phyloP scores from a whole-genome alignment of 306 rosid species.

The Fragaria ananassa region DNA sequence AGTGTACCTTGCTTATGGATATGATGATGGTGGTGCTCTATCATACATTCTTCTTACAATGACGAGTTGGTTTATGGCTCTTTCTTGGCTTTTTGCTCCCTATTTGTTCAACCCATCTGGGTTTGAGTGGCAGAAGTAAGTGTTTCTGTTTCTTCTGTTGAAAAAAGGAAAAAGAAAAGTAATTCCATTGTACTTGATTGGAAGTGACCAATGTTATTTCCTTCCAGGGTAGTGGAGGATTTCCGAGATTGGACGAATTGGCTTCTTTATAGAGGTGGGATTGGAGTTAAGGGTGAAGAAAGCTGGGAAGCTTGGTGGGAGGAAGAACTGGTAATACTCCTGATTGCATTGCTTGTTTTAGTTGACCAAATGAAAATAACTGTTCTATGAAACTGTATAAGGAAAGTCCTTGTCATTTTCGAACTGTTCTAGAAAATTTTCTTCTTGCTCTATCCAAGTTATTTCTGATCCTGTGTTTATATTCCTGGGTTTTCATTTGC shows the following conservation, averaged over 20 bases:
- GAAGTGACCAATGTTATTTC: constrained; percentile 24
- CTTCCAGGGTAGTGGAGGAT: constrained; percentile 74
- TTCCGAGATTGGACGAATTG: constrained; percentile 97
- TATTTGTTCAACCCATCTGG: constrained; percentile 93
- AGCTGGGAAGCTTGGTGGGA: constrained; percentile 99
- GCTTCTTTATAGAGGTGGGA: constrained; percentile 92
- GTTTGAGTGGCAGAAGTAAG: constrained; percentile 99
- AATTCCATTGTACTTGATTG: neutral
- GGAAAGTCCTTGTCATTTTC: neutral
- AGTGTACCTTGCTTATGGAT: constrained; percentile 83
- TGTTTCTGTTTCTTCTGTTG: constrained; percentile 2
- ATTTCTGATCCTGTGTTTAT: neutral
- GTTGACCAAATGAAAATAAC: neutral
- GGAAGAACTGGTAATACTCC: constrained; percentile 75
- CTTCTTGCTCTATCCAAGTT: too few relatives aligned
- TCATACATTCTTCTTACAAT: constrained; percentile 70
- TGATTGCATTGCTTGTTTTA: neutral
- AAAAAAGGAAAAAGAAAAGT: too few relatives aligned
- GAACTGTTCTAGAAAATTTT: neutral
- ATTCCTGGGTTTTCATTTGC: constrained; percentile 15
- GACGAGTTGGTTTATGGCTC: constrained; percentile 98
- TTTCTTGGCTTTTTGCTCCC: constrained; percentile 98
- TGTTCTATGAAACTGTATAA: neutral
- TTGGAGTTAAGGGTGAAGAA: constrained; percentile 96
- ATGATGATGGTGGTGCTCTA: constrained; percentile 57